These are phyloP conservation scores for Diplodia seriata DNA, from an alignment of 2,329 filamentous ascomycete genomes.

Conservation along the genomic window DNA sequence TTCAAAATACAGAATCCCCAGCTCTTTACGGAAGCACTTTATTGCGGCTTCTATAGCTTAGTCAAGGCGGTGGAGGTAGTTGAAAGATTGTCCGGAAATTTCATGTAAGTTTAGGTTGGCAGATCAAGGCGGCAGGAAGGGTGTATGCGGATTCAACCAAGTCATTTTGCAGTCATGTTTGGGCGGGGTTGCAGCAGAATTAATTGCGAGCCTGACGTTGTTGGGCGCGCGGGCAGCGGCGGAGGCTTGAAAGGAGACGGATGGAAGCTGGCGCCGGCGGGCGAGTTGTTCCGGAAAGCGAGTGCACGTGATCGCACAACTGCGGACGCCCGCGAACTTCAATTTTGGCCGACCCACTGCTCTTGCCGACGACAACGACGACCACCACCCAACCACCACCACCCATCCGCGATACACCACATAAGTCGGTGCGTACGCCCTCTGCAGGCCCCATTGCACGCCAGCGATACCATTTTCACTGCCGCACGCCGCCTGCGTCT, in stretches of 20 bases:
- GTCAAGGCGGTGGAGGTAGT: background rate
- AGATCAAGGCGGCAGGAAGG: conserved; percentile 8
- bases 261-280: conserved; percentile 5
- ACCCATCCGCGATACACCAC: conserved; percentile 39
- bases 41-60: background rate
- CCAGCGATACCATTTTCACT: conserved; percentile 20
- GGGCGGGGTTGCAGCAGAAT: background rate
- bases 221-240: no score
- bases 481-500: conserved; percentile 3
- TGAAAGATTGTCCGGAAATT: background rate
- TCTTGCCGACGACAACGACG: conserved; percentile 31
- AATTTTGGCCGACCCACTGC: conserved; percentile 30
- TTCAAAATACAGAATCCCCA: background rate
- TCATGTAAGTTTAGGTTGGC: background rate
- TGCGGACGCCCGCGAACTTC: conserved; percentile 28
- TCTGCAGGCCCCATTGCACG: conserved; percentile 3
- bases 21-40: background rate
- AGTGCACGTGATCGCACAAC: conserved; percentile 29
- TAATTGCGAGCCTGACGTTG: no score
- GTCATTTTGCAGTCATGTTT: conserved; percentile 2
- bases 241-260: background rate
- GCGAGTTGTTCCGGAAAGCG: conserved; percentile 27
- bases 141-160: background rate
- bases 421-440: conserved; percentile 39
- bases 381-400: conserved; percentile 32